Conservation (phyloP, 148 eudicot genomes). For the Rhododendron henanense region DNA sequence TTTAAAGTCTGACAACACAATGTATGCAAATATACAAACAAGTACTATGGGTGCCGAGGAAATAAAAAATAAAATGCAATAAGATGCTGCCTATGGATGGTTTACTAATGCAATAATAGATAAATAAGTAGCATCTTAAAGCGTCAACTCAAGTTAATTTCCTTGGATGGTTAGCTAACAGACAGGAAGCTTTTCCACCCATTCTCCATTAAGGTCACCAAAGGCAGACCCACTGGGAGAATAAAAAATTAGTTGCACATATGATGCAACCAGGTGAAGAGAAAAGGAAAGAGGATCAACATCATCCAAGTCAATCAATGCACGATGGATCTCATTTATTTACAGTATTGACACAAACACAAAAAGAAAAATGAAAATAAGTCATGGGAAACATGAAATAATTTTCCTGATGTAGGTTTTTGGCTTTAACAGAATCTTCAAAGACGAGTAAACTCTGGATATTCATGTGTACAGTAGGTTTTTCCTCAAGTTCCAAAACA, state of each 20-base stretch:
- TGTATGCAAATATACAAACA: background rate
- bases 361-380: background rate
- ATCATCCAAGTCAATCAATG: background rate
- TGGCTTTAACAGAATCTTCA: background rate
- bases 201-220: background rate
- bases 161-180: background rate
- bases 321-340: background rate
- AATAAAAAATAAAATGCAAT: background rate
- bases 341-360: background rate
- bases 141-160: background rate
- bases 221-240: background rate
- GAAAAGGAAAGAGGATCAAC: background rate
- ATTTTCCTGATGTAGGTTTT: background rate
- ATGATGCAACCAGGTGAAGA: background rate
- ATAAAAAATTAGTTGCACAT: background rate
- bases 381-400: background rate
- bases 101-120: background rate
- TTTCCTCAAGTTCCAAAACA: too few relatives aligned
- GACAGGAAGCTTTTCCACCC: constrained; percentile 5
- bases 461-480: background rate
- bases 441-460: background rate
- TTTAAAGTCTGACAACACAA: background rate
- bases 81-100: background rate
- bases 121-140: background rate
- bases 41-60: background rate